Evolutionary conservation across 257 asterid genomes (phyloP), one percentile per base, ranked within the genome.

Genomic region (Fraxinus cuspidata): DNA sequence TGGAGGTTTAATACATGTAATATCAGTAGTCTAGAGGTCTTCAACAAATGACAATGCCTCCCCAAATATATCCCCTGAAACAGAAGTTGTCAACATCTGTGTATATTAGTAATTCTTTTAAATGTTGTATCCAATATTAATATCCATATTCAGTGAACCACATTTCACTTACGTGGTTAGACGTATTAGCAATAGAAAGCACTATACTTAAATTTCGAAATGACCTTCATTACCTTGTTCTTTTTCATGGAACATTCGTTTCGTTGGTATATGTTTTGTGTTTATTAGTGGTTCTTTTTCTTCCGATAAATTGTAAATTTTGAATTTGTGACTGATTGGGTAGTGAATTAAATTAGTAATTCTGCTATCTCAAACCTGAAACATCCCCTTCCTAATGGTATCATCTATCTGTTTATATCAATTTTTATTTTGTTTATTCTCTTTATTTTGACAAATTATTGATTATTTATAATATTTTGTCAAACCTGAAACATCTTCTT

Each of bases 31-130:
- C 31, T 2, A 29, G 31, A 29, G 31, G 31, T 29, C 31, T 29
- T 29, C 31, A 29, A 29, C 31, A 29, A 29, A 29, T 29, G 31
- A 29, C 31, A 29, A 29, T 29, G 31, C 2, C 31, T 29, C 31
- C 31, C 31, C 2, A 29, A 2, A 29, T 29, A 29, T 29, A 29
- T 29, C 29, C 31, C 85, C 86, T 56, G 92, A 82, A 53, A 79
- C 82, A 37, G 90, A 89, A 83, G 77, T 83, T 76, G 95, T 92
- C 86, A 78, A 23, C 70, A 32, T 80, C 25, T 76, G 65, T 76
- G 23, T 78, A 73, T 73, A n/a, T 72, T 42, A 42, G 3, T 77
- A 66, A 56, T n/a, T 21, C 66, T 56, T 58, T 2, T 60, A 23
- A 38, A 35, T 70, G 63, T 44, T 15, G 32, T 74, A 42, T 27